Base-by-base conservation (phyloP, 2,329 filamentous ascomycete genomes). In the Keithomyces neogunnii region DNA sequence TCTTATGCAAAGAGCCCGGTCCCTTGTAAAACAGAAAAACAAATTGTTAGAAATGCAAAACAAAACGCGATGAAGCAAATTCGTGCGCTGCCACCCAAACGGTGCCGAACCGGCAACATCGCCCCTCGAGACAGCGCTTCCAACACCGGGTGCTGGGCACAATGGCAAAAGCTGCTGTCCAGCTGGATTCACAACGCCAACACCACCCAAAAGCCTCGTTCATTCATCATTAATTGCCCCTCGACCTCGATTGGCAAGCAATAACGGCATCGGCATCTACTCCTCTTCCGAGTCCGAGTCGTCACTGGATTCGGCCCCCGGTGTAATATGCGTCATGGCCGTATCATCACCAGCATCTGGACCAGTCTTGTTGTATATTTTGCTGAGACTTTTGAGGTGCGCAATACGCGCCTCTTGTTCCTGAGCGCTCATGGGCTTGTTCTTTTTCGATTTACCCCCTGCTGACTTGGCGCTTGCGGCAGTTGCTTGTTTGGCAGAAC, bases 381-480 rank as follows among this genome's bases (percentile, higher is more conserved):
- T 70, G 39, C 80, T 68, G 54, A 81, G 74, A 53, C 75, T 74
- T 57, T 78, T 75, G 45, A 88, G 73, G 60, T 79, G 72, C 31
- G 76, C 73, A 58, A 88, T 86, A 51, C 78, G 80, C 30, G 77
- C 75, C 59, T 86, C 82, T 64, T 88, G 84, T 66, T 88, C 84
- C 28, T 73, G 71, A 56, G 84, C 85, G 63, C 79, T 84, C 84
- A 88, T 88, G 2, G 84, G 84, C 73, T 88, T 88, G 66, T 88
- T 86, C 73, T 86, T 86, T 71, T 83, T 84, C 49, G 78, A 80
- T 66, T 82, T 82, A 56, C 69, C 66, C 32, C 48, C 52, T 26
- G 52, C 46, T 32, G 52, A 45, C 48, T 51, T 11, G 48, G 40
- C 26, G 9, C 30, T 11, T 4, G 7, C 31, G 31, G 62, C 61